Conservation (phyloP, 2,329 filamentous ascomycete species). For the Domatiomyces globalis region DNA sequence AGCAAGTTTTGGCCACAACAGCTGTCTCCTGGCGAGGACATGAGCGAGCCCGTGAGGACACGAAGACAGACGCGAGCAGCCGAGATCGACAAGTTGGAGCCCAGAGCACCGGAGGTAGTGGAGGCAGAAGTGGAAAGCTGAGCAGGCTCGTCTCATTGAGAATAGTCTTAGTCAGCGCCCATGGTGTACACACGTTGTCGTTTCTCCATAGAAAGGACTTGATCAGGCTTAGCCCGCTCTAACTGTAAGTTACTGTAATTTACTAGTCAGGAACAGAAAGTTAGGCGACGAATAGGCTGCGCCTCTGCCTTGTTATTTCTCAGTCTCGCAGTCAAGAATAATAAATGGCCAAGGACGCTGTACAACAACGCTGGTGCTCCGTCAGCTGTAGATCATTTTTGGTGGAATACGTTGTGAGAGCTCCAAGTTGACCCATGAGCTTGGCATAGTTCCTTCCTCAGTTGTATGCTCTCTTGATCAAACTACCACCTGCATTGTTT, state of each 20-base stretch:
- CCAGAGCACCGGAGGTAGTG: not conserved
- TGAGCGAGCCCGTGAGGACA: not conserved
- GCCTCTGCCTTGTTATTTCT: not conserved
- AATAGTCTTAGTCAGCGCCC: too few species aligned
- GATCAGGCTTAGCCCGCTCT: not conserved
- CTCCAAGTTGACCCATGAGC: not conserved
- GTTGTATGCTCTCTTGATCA: not conserved
- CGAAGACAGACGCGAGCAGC: not conserved
- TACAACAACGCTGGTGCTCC: not conserved
- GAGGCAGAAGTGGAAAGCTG: not conserved
- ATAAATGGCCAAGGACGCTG: not conserved
- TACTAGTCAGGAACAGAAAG: not conserved
- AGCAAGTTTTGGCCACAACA: not conserved
- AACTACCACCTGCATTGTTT: not conserved
- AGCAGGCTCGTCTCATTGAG: too few species aligned
- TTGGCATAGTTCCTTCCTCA: not conserved
- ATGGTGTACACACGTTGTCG: too few species aligned
- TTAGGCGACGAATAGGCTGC: not conserved
- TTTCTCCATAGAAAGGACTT: too few species aligned
- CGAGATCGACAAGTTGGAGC: not conserved
- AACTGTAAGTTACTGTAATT: not conserved
- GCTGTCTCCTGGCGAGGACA: not conserved
- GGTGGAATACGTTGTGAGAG: not conserved
- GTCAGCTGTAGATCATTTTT: not conserved
- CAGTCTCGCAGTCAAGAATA: not conserved